Evolutionary conservation across 139 green algal species (phyloP).

Genomic region (Mesotaenium endlicherianum): DNA sequence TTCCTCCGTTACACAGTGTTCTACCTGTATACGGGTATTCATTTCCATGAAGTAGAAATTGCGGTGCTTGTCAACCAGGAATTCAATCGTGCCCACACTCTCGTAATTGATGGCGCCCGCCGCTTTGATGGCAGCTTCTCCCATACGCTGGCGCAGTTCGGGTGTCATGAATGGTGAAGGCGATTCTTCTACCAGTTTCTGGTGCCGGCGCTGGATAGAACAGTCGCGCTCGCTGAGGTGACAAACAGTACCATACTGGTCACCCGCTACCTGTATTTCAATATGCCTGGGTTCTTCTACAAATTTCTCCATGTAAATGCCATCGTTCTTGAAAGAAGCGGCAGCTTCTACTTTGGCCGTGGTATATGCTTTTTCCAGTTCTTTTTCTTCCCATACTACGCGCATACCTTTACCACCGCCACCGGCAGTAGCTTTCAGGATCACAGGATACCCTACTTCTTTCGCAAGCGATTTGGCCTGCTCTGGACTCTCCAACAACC

Average conservation of each 20-base stretch:
- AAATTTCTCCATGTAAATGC: too few relatives aligned
- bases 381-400: too few relatives aligned
- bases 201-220: background rate
- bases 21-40: constrained; percentile 90
- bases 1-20: background rate
- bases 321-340: too few relatives aligned
- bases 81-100: constrained; percentile 87
- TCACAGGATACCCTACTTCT: constrained; percentile 81
- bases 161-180: background rate
- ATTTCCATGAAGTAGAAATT: constrained; percentile 91
- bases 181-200: background rate
- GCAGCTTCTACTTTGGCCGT: too few relatives aligned
- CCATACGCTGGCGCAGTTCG: constrained; percentile 80
- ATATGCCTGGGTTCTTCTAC: too few relatives aligned
- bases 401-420: constrained; percentile 47
- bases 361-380: too few relatives aligned
- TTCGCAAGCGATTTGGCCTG: constrained; percentile 57
- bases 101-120: constrained; percentile 55
- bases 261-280: constrained; percentile 48
- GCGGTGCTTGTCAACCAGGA: constrained; percentile 89
- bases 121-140: constrained; percentile 75
- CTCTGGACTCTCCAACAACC: constrained; percentile 67
- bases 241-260: background rate
- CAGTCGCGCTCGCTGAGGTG: background rate
- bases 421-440: constrained; percentile 87